phyloP scores from a whole-genome alignment of 73 alveolate genomes.

The Paramecium sexaurelia region DNA sequence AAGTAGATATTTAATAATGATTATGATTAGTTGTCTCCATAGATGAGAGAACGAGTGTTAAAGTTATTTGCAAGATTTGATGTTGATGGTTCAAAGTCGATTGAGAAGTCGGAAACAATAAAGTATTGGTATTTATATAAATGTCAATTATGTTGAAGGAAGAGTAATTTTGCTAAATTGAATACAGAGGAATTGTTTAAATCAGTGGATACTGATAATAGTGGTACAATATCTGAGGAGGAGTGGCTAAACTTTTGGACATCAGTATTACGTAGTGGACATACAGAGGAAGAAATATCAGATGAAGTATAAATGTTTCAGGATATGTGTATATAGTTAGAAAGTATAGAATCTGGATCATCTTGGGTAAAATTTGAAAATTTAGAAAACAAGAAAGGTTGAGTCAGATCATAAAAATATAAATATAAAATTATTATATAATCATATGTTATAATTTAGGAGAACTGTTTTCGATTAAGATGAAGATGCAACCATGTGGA shows the following conservation, averaged over 20 bases:
- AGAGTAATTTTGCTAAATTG: conserved; percentile 65
- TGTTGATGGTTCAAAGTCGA: conserved; percentile 64
- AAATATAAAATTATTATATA: background rate
- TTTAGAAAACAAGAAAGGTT: conserved; percentile 22
- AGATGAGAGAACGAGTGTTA: conserved; percentile 49
- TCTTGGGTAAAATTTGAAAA: conserved; percentile 52
- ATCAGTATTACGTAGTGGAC: conserved; percentile 61
- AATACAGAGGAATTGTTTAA: conserved; percentile 68
- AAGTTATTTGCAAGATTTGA: conserved; percentile 56
- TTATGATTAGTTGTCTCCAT: conserved; percentile 54
- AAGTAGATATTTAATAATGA: background rate
- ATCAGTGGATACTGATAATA: conserved; percentile 65
- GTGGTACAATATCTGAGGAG: conserved; percentile 72
- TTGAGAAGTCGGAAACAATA: conserved; percentile 63
- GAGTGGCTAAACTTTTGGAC: conserved; percentile 73
- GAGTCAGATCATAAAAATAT: background rate
- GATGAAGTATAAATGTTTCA: conserved; percentile 48
- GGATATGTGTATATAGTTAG: background rate
- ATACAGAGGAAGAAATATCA: conserved; percentile 62
- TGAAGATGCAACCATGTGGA: background rate
- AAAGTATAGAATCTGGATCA: conserved; percentile 43
- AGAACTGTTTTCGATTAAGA: background rate
- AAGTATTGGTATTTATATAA: conserved; percentile 60
- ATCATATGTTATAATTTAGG: background rate
- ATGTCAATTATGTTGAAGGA: conserved; percentile 31